Evolutionary conservation across 441 rosid genomes (phyloP), one percentile per base, ranked within the genome.

Genomic region (Gossypium armourianum): DNA sequence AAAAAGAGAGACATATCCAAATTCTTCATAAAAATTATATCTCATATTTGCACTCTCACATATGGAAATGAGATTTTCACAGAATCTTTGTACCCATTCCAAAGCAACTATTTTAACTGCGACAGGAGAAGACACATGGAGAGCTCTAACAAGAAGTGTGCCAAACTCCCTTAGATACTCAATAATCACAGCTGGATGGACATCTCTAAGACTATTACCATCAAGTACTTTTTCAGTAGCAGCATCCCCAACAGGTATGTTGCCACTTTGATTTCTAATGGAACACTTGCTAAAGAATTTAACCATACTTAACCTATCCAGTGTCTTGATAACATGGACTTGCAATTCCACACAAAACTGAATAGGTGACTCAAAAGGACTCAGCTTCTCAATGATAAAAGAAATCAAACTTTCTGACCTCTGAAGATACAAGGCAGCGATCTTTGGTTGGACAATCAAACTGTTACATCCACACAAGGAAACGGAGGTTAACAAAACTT

Each of bases 401-500:
- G 88, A 82, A 29, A 80, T 74, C 84, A 94, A 73, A 68, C 77
- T 83, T 76, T 88, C 90, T 62, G 91, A 81, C 76, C 99, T 87
- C 83, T 83, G 82, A 49, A 89, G 81, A 87, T 87, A 90, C 77
- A 87, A 77, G 75, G 77, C 69, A 16, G 92, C 84, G 45, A 84
- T 77, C 54, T 84, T 87, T 62, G 92, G 91, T 71, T 82, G 83
- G 72, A 79, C 85, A 84, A 80, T 83, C 85, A 87, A 81, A 75
- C 53, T 79, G 77, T 72, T 79, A 62, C 61, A 68, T 74, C 79
- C 91, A 71, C 80, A 82, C 72, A 86, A 79, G 69, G 86, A 79
- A 74, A 84, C 83, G 75, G 94, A 86, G 28, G 91, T 83, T 79
- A 90, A 83, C 72, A 92, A 65, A 76, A 87, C 97, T 84, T 94